phyloP scores from a whole-genome alignment of 805 yeast genomes.

The Candida caryicola region DNA sequence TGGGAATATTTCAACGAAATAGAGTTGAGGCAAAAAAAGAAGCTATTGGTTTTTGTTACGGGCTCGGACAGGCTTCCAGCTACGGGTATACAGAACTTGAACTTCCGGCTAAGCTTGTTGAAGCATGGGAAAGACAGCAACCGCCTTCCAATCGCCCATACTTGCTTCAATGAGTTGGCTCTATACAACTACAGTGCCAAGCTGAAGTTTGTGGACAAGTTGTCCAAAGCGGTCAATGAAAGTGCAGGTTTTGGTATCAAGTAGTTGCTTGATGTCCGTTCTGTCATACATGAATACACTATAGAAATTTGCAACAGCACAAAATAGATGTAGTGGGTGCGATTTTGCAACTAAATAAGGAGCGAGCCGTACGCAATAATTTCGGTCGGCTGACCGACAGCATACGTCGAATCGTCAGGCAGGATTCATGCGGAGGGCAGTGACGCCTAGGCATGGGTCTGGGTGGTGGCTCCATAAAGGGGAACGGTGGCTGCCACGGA shows the following conservation, averaged over 20 bases:
- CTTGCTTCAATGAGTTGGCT: conserved; percentile 90
- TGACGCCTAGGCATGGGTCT: no score
- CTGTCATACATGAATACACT: not conserved
- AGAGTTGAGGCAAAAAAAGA: conserved; percentile 49
- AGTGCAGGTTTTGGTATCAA: conserved; percentile 85
- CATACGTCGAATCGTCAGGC: no score
- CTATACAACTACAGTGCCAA: conserved; percentile 60
- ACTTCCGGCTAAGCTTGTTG: conserved; percentile 62
- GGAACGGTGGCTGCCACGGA: no score
- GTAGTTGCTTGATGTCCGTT: conserved; percentile 22
- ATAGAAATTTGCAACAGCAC: not conserved
- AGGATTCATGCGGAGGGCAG: no score
- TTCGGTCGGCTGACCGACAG: not conserved
- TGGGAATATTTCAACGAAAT: conserved; percentile 72
- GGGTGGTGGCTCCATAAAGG: no score
- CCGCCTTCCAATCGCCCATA: conserved; percentile 81
- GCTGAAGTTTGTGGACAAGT: conserved; percentile 54
- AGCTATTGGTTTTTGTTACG: conserved; percentile 72
- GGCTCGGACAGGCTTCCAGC: conserved; percentile 94
- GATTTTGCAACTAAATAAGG: no score
- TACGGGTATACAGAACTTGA: conserved; percentile 77
- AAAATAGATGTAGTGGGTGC: not conserved
- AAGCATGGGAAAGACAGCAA: conserved; percentile 33
- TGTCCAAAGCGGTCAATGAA: conserved; percentile 68
- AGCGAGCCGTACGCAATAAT: not conserved